Conservation (phyloP, 805 yeast genomes). For the Isabelozyma gotoi region DNA sequence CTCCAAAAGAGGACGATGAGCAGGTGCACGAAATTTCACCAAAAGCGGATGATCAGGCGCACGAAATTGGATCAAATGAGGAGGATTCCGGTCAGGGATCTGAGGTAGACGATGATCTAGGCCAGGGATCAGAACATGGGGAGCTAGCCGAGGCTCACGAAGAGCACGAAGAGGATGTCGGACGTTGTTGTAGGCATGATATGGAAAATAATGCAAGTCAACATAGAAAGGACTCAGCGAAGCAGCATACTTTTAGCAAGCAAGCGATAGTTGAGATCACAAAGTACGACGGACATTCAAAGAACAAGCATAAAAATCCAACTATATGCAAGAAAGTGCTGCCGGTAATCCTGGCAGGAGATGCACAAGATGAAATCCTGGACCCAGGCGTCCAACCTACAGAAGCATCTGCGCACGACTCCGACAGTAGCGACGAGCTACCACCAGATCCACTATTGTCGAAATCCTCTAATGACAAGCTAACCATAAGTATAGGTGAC, state of each 20-base stretch:
- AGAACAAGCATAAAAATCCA: neutral
- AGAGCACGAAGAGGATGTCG: too few species aligned
- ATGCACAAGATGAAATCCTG: neutral
- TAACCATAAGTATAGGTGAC: conserved; percentile 5
- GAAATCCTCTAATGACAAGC: neutral
- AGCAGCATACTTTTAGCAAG: too few species aligned
- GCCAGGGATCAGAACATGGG: too few species aligned
- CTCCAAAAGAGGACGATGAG: conserved; percentile 2
- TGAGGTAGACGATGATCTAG: too few species aligned
- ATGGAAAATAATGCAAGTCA: too few species aligned
- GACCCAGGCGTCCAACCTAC: neutral
- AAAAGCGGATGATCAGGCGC: conserved; percentile 5
- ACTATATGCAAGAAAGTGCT: neutral
- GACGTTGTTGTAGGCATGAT: too few species aligned
- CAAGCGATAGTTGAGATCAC: too few species aligned
- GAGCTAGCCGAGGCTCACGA: too few species aligned
- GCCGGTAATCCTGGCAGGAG: too few species aligned
- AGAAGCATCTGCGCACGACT: neutral
- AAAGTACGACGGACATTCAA: too few species aligned
- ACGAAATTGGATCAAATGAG: too few species aligned
- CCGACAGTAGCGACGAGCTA: neutral
- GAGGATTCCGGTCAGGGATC: conserved; percentile 1
- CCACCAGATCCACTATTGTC: neutral
- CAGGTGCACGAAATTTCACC: conserved; percentile 1
- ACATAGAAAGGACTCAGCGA: conserved; percentile 1